These are phyloP conservation scores for Schizonepeta tenuifolia DNA, from an alignment of 257 asterid species.

Conservation along the genomic window DNA sequence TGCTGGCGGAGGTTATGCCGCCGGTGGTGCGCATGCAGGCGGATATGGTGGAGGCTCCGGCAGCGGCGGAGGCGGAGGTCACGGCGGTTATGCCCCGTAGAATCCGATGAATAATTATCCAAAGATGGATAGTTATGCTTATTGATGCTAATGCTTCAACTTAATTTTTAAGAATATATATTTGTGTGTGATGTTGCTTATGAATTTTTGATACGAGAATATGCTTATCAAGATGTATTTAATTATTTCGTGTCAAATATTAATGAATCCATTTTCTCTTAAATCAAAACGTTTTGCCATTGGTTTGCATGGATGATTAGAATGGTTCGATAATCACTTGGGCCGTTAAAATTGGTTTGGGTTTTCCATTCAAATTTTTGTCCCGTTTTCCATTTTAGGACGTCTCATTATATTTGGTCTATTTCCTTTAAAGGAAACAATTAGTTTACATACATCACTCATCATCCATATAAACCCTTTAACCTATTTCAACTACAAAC, in stretches of 20 bases:
- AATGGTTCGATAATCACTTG: no score
- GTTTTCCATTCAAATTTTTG: no score
- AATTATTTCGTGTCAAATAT: background rate
- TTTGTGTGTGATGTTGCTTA: conserved; percentile 14
- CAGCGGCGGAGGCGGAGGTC: conserved; percentile 62
- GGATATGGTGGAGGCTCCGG: conserved; percentile 60
- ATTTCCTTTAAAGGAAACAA: no score
- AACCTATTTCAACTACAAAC: no score
- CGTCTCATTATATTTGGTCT: no score
- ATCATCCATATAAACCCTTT: no score
- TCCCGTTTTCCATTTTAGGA: no score
- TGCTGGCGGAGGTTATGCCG: conserved; percentile 51
- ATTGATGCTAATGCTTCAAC: background rate
- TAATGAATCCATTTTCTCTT: conserved; percentile 21
- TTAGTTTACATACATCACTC: no score
- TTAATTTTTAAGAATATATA: background rate
- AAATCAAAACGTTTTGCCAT: background rate
- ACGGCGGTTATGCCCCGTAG: conserved; percentile 61
- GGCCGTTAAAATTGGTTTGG: no score
- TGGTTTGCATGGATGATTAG: no score
- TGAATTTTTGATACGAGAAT: background rate
- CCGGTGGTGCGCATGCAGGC: conserved; percentile 45
- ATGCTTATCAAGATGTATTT: conserved; percentile 8
- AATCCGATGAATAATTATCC: background rate
- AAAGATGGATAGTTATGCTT: background rate